Evolutionary conservation across 495 filamentous ascomycete genomes (phyloP).

Genomic region (Cercophora sp.): DNA sequence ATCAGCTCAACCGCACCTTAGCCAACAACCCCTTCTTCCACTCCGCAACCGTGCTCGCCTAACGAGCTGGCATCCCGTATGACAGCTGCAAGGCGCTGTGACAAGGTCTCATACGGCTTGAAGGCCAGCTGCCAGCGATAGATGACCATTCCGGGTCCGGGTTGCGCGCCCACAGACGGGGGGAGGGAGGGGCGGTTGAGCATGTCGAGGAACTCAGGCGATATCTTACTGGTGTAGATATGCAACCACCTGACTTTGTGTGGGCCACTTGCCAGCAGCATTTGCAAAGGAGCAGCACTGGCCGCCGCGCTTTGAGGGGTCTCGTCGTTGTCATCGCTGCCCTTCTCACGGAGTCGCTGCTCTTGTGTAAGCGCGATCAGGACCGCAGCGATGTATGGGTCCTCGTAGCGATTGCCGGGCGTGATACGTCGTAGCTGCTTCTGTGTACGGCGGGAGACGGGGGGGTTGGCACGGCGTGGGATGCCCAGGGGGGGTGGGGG

Average conservation of each 20-base stretch:
- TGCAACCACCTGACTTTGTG: neutral
- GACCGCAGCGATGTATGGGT: slow-evolving; percentile 4
- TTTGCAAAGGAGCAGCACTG: slow-evolving; percentile 2
- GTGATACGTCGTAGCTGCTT: slow-evolving; percentile 5
- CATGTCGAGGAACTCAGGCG: slow-evolving; percentile 2
- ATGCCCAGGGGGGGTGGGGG: neutral
- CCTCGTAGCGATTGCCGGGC: neutral
- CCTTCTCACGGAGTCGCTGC: neutral
- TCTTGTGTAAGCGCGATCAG: slow-evolving; percentile 8
- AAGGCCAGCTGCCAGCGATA: slow-evolving; percentile 7
- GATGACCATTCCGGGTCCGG: neutral
- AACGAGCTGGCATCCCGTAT: slow-evolving; percentile 2
- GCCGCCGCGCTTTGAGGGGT: neutral
- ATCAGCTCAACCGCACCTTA: neutral
- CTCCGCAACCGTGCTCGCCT: neutral
- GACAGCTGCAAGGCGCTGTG: slow-evolving; percentile 1
- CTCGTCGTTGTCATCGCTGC: slow-evolving; percentile 2
- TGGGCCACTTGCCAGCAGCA: slow-evolving; percentile 4
- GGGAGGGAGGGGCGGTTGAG: neutral
- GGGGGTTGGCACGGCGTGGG: neutral
- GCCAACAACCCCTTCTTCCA: neutral
- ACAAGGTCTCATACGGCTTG: slow-evolving; percentile 4
- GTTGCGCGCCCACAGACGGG: neutral
- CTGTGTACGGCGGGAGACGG: neutral
- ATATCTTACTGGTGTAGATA: slow-evolving; percentile 7